These are phyloP conservation scores for Macadamia integrifolia DNA, from an alignment of 164 flowering plant genomes.

Conservation along the genomic window DNA sequence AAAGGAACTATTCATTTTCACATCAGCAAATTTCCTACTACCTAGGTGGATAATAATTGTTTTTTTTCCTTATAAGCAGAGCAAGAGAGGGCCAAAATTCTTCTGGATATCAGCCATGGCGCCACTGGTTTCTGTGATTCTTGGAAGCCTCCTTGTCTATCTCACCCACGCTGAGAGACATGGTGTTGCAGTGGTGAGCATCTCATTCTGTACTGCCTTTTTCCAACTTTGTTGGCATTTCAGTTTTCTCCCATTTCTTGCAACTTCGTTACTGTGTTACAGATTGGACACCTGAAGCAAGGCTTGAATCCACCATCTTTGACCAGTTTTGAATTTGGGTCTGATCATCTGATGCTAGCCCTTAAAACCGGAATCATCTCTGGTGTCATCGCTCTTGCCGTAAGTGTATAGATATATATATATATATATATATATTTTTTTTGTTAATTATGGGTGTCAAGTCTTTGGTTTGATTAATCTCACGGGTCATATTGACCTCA, in stretches of 20 bases:
- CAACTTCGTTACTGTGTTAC: constrained; percentile 5
- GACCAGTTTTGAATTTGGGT: constrained; percentile 41
- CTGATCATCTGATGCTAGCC: constrained; percentile 40
- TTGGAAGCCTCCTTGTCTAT: constrained; percentile 74
- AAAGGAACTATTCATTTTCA: too few species aligned
- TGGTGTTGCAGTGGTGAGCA: constrained; percentile 73
- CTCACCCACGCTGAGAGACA: constrained; percentile 74
- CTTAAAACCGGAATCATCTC: constrained; percentile 70
- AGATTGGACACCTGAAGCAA: constrained; percentile 79
- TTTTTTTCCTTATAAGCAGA: constrained; percentile 22
- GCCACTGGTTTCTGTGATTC: constrained; percentile 60
- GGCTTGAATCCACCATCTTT: constrained; percentile 74
- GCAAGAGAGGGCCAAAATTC: constrained; percentile 54
- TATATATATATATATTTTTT: too few species aligned
- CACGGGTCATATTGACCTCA: too few species aligned
- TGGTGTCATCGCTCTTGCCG: constrained; percentile 76
- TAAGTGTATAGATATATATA: constrained; percentile 25
- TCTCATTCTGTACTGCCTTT: too few species aligned
- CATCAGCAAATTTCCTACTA: too few species aligned
- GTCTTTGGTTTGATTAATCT: too few species aligned
- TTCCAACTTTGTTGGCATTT: neutral
- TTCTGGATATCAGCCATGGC: constrained; percentile 84
- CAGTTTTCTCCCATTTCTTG: too few species aligned
- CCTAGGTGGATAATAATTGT: neutral
- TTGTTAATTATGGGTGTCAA: too few species aligned